phyloP scores from a whole-genome alignment of 768 basidiomycete genomes.

The Kwoniella sp. region DNA sequence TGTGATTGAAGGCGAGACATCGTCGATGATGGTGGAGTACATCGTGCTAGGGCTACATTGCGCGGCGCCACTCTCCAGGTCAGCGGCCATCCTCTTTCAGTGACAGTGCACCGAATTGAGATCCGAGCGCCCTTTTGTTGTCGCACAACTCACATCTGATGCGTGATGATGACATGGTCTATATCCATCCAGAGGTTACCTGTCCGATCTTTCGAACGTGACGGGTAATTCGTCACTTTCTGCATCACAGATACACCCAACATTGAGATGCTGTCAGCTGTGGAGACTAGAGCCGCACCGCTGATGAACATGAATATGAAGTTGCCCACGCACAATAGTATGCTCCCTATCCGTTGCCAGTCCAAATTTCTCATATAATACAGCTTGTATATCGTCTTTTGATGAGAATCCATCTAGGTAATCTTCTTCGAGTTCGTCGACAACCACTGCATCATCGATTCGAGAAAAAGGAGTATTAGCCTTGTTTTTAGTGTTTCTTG shows the following conservation, averaged over 20 bases:
- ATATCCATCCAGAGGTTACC: constrained; percentile 14
- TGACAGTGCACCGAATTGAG: too few species aligned
- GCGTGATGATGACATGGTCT: constrained; percentile 17
- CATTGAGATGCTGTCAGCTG: too few species aligned
- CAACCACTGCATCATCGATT: not conserved
- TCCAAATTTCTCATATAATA: constrained; percentile 21
- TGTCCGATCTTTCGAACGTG: not conserved
- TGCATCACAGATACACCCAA: too few species aligned
- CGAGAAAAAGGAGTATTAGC: too few species aligned
- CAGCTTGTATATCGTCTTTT: constrained; percentile 11
- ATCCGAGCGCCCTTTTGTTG: too few species aligned
- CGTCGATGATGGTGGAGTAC: constrained; percentile 33
- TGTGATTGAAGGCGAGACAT: constrained; percentile 19
- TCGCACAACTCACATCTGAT: constrained; percentile 17
- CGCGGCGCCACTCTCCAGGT: too few species aligned
- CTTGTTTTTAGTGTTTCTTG: too few species aligned
- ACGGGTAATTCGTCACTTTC: constrained; percentile 17
- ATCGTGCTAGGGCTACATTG: not conserved
- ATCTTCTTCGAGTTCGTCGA: constrained; percentile 8
- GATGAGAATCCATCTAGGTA: constrained; percentile 5
- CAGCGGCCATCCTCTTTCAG: too few species aligned
- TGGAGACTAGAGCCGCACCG: not conserved
- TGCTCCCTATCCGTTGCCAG: constrained; percentile 25
- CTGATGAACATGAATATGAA: too few species aligned
- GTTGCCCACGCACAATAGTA: constrained; percentile 22